Evolutionary conservation across 768 basidiomycete species (phyloP), one percentile per base, ranked within the genome.

Genomic region (Amanita polypyramis): DNA sequence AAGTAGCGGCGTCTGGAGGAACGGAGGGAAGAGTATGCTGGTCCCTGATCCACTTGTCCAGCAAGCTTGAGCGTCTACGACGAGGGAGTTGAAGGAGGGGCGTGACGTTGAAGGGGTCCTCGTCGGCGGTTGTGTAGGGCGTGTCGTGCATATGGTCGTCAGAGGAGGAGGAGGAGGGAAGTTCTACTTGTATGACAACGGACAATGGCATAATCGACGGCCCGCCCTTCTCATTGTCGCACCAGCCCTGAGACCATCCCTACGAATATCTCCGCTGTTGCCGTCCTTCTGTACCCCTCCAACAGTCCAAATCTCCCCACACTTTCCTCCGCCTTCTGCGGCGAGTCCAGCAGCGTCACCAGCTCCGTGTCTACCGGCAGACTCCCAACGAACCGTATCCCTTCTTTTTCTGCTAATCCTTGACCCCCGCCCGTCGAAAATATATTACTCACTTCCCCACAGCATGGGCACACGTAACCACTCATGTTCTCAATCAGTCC

Each of bases 401-500:
- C 75, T 57, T 94, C 88, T 43, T 73, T 74, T 52, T 72, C 70
- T 3, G 89, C 92, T 85, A 93, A 82, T 58, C 82, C 85, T 64
- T 84, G 79, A 1, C 94, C 96, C 2, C 96, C 96, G 12, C 92
- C 92, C 3, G 81, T 85, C 6, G 93, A 96, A 63, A 98, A 99
- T 46, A 96, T 79, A 62, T 95, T 90, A 69, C 82, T 90, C 55
- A 97, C 71, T 63, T 97, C 94, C 12, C 90, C 90, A 61, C 96
- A 98, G 61, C 94, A 96, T 38, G 96, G 96, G 60, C 95, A 98
- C 15, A 85, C 87, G 66, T 96, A 98, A 43, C 96, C 96, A 54
- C 90, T 88, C 96, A 98, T 98, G 67, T 98, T 99, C 62, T 98
- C 96, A 56, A 99, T 82, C 43, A 99, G 64, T 7, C 96, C 96